Evolutionary conservation across 1,284 basidiomycete genomes (phyloP).

Genomic region (Melanopsichium pennsylvanicum): DNA sequence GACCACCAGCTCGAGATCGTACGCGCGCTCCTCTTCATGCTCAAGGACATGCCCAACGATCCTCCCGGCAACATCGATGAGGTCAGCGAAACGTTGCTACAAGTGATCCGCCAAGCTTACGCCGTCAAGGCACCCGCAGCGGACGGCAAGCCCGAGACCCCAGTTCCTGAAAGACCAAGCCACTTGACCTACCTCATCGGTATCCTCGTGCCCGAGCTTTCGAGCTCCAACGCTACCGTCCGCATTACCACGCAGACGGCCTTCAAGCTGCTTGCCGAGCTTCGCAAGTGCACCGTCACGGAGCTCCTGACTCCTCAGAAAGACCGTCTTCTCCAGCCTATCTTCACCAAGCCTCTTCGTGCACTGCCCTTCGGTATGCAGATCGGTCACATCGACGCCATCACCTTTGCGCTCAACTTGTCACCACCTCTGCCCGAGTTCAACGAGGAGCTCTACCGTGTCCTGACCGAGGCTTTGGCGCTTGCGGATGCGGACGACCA

Average conservation of each 20-base stretch:
- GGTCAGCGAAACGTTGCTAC: slow-evolving; percentile 80
- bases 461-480: slow-evolving; percentile 92
- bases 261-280: slow-evolving; percentile 80
- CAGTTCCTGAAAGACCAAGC: slow-evolving; percentile 44
- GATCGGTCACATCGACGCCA: slow-evolving; percentile 97
- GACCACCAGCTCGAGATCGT: slow-evolving; percentile 91
- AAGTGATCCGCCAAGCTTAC: slow-evolving; percentile 73
- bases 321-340: slow-evolving; percentile 84
- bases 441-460: slow-evolving; percentile 88
- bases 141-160: slow-evolving; percentile 39
- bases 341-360: slow-evolving; percentile 95
- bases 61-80: slow-evolving; percentile 82
- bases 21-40: slow-evolving; percentile 86
- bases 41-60: slow-evolving; percentile 95
- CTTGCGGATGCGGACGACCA: slow-evolving; percentile 94
- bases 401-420: slow-evolving; percentile 84
- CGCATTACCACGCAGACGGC: slow-evolving; percentile 84
- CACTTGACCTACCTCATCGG: slow-evolving; percentile 73
- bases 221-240: slow-evolving; percentile 85
- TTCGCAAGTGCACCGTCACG: slow-evolving; percentile 76
- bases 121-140: slow-evolving; percentile 30
- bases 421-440: slow-evolving; percentile 86
- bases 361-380: slow-evolving; percentile 95
- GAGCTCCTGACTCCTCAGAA: slow-evolving; percentile 86
- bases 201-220: slow-evolving; percentile 88